These are phyloP conservation scores for Nakazawaea laoshanensis DNA, from an alignment of 805 yeast genomes.

Conservation along the genomic window DNA sequence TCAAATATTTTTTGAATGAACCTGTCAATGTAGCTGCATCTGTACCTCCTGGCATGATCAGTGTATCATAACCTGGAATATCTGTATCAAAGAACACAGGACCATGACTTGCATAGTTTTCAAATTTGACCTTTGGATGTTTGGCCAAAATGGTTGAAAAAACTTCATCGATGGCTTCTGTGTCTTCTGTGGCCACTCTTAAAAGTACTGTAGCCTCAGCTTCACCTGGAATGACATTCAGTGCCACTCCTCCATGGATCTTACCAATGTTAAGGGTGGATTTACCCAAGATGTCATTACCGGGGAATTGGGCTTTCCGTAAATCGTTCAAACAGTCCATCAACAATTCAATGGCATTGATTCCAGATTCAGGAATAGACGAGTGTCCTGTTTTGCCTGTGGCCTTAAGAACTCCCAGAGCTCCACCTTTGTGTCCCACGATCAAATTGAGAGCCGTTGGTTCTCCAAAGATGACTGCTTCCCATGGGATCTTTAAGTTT, in stretches of 20 bases:
- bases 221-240: conserved; percentile 54
- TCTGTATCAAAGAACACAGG: conserved; percentile 46
- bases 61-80: conserved; percentile 56
- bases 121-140: conserved; percentile 18
- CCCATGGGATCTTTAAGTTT: conserved; percentile 39
- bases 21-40: conserved; percentile 17
- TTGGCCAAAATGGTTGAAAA: conserved; percentile 27
- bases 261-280: conserved; percentile 56
- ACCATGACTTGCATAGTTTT: conserved; percentile 16
- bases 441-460: conserved; percentile 67
- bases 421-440: conserved; percentile 61
- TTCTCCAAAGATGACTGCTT: conserved; percentile 61
- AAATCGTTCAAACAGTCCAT: conserved; percentile 41
- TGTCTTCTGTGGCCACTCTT: conserved; percentile 41
- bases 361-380: conserved; percentile 64
- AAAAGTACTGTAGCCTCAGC: conserved; percentile 42
- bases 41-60: conserved; percentile 42
- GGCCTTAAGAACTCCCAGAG: conserved; percentile 30
- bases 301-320: conserved; percentile 36
- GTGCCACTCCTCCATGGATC: conserved; percentile 55
- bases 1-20: conserved; percentile 30
- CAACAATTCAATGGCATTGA: conserved; percentile 51
- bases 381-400: conserved; percentile 56
- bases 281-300: conserved; percentile 44
- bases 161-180: conserved; percentile 25